These are phyloP conservation scores for Annona squamosa DNA, from an alignment of 164 flowering plant species.

Conservation along the genomic window DNA sequence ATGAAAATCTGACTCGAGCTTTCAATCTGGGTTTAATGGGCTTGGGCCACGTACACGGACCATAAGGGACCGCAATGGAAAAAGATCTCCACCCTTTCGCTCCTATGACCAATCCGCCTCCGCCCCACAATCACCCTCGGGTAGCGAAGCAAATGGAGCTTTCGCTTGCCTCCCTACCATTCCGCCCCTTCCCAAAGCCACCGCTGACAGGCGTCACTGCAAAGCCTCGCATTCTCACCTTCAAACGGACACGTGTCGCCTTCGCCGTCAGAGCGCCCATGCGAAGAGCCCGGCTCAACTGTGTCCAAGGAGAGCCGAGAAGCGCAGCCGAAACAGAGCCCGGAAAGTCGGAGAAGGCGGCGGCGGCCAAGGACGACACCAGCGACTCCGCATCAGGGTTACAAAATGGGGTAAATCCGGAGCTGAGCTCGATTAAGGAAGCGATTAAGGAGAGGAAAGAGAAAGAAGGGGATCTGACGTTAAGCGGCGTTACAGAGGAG, in stretches of 20 bases:
- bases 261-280: background rate
- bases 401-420: background rate
- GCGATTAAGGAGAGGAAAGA: slow-evolving; percentile 24
- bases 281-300: background rate
- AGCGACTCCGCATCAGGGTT: background rate
- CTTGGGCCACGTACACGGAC: background rate
- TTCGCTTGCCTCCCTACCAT: background rate
- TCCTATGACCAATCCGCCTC: too few species aligned
- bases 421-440: background rate
- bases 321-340: background rate
- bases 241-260: background rate
- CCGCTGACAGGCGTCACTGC: background rate
- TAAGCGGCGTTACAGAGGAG: slow-evolving; percentile 64
- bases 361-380: background rate
- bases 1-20: too few species aligned
- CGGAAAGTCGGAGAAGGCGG: background rate
- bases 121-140: background rate
- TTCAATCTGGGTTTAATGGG: background rate
- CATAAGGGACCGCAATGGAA: too few species aligned
- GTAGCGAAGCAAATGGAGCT: background rate
- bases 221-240: background rate
- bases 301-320: background rate
- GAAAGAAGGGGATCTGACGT: slow-evolving; percentile 19
- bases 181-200: background rate
- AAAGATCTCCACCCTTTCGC: too few species aligned